These are phyloP conservation scores for Rhynchospora pubera DNA, from an alignment of 176 grass and related monocot species.

Conservation along the genomic window DNA sequence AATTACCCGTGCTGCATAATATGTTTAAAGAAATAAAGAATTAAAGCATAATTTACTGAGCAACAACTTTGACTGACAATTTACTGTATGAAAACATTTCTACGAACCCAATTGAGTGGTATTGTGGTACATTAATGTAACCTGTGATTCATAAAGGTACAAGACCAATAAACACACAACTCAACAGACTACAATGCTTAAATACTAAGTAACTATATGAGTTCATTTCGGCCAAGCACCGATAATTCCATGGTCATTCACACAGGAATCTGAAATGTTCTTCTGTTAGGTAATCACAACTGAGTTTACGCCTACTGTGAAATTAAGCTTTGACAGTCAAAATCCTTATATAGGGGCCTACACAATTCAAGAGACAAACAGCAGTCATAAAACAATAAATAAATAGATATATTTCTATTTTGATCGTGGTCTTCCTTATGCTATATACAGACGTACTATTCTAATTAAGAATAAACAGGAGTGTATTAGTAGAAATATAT, in stretches of 20 bases:
- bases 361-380: not conserved
- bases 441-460: not conserved
- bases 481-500: not conserved
- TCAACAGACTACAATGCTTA: not conserved
- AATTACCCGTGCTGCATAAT: slow-evolving; percentile 50
- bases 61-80: not conserved
- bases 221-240: not conserved
- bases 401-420: too few relatives aligned
- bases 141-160: not conserved
- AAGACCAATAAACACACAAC: not conserved
- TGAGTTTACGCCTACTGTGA: not conserved
- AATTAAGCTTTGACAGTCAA: not conserved
- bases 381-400: too few relatives aligned
- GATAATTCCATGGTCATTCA: not conserved
- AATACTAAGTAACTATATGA: not conserved
- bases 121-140: not conserved
- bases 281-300: not conserved
- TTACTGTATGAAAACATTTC: not conserved
- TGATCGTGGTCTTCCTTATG: not conserved
- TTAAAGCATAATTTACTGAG: not conserved
- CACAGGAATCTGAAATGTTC: not conserved
- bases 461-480: not conserved
- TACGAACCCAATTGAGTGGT: not conserved
- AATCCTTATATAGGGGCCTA: not conserved
- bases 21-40: not conserved